Evolutionary conservation across 1,284 basidiomycete species (phyloP).

Genomic region (Ganoderma leucocontextum): DNA sequence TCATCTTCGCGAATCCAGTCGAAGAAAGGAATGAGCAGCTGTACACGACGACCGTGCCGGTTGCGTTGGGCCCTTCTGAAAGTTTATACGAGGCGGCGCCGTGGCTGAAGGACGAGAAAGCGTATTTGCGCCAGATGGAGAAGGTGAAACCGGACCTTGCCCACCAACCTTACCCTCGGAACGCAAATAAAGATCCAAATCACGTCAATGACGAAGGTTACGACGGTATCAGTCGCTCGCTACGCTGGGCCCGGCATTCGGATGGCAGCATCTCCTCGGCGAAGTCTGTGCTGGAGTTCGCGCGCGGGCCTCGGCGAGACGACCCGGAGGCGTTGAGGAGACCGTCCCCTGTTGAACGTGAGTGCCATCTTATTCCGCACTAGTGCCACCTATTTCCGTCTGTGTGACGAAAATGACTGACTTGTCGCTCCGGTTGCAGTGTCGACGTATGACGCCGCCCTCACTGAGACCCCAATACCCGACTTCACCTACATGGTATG

Average conservation of each 20-base stretch:
- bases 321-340: slow-evolving; percentile 26
- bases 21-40: slow-evolving; percentile 20
- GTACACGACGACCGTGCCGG: slow-evolving; percentile 27
- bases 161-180: neutral
- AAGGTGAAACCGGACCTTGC: neutral
- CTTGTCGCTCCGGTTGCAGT: slow-evolving; percentile 9
- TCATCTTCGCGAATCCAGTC: slow-evolving; percentile 37
- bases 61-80: slow-evolving; percentile 26
- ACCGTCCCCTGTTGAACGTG: slow-evolving; percentile 31
- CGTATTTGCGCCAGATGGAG: slow-evolving; percentile 25
- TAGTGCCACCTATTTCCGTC: neutral
- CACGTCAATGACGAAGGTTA: slow-evolving; percentile 31
- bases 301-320: slow-evolving; percentile 26
- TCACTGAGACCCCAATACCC: slow-evolving; percentile 30
- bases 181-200: slow-evolving; percentile 16
- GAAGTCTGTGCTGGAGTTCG: slow-evolving; percentile 41
- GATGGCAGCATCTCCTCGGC: slow-evolving; percentile 29
- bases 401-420: neutral
- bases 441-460: slow-evolving; percentile 30
- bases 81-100: slow-evolving; percentile 30
- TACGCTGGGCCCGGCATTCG: slow-evolving; percentile 37
- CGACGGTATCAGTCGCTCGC: slow-evolving; percentile 36
- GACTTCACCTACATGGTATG: slow-evolving; percentile 31
- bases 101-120: slow-evolving; percentile 32
- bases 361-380: slow-evolving; percentile 14